Conservation (phyloP, 75 land plant genomes). For the Cunninghamia lanceolata region DNA sequence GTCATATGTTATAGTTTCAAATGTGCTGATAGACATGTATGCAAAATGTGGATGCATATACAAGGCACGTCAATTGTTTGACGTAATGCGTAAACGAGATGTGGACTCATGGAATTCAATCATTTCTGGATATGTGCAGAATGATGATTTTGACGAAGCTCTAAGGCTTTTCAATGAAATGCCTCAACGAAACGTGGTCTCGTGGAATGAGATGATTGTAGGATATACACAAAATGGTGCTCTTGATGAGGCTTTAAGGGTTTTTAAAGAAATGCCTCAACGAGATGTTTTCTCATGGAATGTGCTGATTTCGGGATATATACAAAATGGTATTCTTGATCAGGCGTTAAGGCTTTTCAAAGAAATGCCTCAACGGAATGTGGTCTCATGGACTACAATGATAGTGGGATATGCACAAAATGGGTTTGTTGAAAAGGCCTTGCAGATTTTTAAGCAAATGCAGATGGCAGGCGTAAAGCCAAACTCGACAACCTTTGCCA, state of each 20-base stretch:
- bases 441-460: neutral
- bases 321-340: neutral
- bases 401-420: slow-evolving; percentile 1
- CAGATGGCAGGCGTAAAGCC: neutral
- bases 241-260: no score
- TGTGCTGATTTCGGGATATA: neutral
- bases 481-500: neutral
- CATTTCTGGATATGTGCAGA: slow-evolving; percentile 43
- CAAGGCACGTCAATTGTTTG: slow-evolving; percentile 38
- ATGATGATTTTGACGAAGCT: slow-evolving; percentile 51
- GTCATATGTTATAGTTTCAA: slow-evolving; percentile 24
- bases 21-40: slow-evolving; percentile 50
- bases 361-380: slow-evolving; percentile 3
- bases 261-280: no score
- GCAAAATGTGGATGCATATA: slow-evolving; percentile 50
- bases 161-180: slow-evolving; percentile 35
- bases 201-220: no score
- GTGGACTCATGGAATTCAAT: slow-evolving; percentile 61
- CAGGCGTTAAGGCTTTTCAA: neutral
- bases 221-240: no score
- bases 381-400: neutral
- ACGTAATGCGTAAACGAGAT: slow-evolving; percentile 28
- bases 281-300: no score
- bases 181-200: neutral
- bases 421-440: neutral